Conservation (phyloP, 2,329 filamentous ascomycete genomes). For the Sclerotinia trifoliorum region DNA sequence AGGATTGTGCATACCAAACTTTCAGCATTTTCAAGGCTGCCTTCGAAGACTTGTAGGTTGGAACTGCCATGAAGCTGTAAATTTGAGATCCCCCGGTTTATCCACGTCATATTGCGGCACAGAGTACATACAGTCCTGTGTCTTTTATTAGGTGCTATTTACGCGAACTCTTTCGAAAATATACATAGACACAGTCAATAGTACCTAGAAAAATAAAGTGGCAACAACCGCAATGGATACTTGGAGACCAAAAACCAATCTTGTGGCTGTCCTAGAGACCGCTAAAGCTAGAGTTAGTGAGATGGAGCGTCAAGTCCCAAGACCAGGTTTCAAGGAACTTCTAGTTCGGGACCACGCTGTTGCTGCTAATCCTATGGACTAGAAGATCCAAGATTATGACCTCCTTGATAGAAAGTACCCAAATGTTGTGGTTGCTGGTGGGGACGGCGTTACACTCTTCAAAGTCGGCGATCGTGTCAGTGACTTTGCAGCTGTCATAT, state of each 20-base stretch:
- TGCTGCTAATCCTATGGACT: constrained; percentile 44
- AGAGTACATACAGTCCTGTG: no score
- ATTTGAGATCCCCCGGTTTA: neutral
- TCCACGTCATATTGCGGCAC: no score
- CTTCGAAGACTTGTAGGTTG: neutral
- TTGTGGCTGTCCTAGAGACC: no score
- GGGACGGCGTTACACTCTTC: neutral
- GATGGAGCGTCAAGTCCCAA: constrained; percentile 40
- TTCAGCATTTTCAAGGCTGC: neutral
- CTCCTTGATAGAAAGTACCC: constrained; percentile 33
- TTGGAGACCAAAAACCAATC: no score
- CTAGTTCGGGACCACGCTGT: constrained; percentile 40
- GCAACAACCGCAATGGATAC: no score
- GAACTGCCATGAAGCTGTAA: neutral
- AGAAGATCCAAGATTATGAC: constrained; percentile 38
- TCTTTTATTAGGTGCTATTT: no score
- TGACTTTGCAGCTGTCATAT: neutral
- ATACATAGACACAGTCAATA: neutral
- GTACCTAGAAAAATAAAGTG: no score
- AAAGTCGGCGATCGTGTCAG: neutral
- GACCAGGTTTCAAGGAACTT: constrained; percentile 35
- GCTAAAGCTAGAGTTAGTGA: no score
- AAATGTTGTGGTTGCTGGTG: constrained; percentile 34
- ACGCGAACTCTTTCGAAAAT: no score
- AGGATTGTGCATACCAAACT: neutral